Base-by-base conservation (phyloP, 2,329 filamentous ascomycete genomes). In the Elsinoe arachidis region DNA sequence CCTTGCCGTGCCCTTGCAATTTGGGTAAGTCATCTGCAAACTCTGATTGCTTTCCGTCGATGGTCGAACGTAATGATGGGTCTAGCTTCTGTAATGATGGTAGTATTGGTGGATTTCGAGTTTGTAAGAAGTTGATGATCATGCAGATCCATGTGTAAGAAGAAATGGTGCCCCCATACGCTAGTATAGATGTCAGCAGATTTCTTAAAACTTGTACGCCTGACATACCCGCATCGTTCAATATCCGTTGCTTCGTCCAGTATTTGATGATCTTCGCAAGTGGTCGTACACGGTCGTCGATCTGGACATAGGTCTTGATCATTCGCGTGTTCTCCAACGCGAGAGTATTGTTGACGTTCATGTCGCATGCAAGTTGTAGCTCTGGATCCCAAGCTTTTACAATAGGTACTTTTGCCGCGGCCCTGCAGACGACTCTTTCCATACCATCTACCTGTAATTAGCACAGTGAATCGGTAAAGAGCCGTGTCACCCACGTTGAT, bases 121-220 rank as follows among this genome's bases (percentile, higher is more conserved):
- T 87, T 73, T 99, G 93, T 23, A 99, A 80, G 68, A 97, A 99
- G 64, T 90, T 95, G 69, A 99, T 87, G 63, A 97, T 95, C 79
- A 99, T 83, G 72, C 93, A 99, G 69, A 97, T 97, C 93, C 93
- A 99, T 19, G 93, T 96, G 69, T 99, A 99, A 15, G 93, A 99
- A 72, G 92, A 97, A 60, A 99, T 79, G 5, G 93, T 99, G 58
- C 90, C 91, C 61, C 93, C 91, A 69, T 90, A 90, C 59, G 88
- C 93, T 95, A 68, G 26, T 23, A 12, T 34, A 58, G 26, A 57
- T 39, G 33, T 43, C 12, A 51, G 49, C 35, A 37, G 33, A 38
- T 17, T 21, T 14, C 30, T 23, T 17, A 12, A 34, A 17, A 23
- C 11, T 9, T 26, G 41, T 15, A 21, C 19, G 9, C n/a, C 30